phyloP scores from a whole-genome alignment of 2,329 filamentous ascomycete genomes.

The Xylaria sp. region DNA sequence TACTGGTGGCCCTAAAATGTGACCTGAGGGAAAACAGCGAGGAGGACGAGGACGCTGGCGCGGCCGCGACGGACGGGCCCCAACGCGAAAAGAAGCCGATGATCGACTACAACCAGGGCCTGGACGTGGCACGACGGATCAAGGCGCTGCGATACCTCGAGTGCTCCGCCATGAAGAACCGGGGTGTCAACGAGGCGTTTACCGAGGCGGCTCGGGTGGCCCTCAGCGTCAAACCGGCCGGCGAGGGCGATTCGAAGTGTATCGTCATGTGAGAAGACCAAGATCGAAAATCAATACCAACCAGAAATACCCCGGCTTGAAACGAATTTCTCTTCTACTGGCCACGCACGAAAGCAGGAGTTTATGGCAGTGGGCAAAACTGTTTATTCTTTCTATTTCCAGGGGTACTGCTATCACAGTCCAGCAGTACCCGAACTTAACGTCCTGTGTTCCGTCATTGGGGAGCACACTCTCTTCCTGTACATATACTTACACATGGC shows the following conservation, averaged over 20 bases:
- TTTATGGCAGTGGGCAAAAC: conserved; percentile 18
- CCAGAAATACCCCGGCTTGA: conserved; percentile 6
- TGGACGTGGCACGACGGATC: conserved; percentile 89
- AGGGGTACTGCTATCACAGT: conserved; percentile 8
- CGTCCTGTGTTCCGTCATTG: conserved; percentile 12
- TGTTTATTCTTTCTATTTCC: conserved; percentile 9
- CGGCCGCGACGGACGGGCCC: conserved; percentile 42
- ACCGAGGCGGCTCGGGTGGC: conserved; percentile 96
- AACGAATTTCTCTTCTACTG: conserved; percentile 25
- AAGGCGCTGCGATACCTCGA: conserved; percentile 93
- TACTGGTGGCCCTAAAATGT: conserved; percentile 95
- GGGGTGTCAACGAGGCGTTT: conserved; percentile 97
- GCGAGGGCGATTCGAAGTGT: conserved; percentile 62
- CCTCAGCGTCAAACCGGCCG: conserved; percentile 69
- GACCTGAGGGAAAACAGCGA: conserved; percentile 80
- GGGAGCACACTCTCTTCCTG: conserved; percentile 6
- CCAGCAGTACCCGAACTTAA: conserved; percentile 1
- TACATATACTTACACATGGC: conserved; percentile 23
- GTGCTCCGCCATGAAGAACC: conserved; percentile 97
- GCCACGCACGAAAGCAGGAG: conserved; percentile 26
- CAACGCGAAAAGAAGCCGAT: conserved; percentile 66
- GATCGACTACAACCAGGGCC: conserved; percentile 88
- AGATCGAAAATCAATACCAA: neutral
- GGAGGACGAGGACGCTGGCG: conserved; percentile 66
- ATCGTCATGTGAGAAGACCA: conserved; percentile 56